Percentiles rank a stretch among this genome's conserved stretches.
Conservation (phyloP, 495 filamentous ascomycete genomes). For the Penicillium bialowiezense region DNA sequence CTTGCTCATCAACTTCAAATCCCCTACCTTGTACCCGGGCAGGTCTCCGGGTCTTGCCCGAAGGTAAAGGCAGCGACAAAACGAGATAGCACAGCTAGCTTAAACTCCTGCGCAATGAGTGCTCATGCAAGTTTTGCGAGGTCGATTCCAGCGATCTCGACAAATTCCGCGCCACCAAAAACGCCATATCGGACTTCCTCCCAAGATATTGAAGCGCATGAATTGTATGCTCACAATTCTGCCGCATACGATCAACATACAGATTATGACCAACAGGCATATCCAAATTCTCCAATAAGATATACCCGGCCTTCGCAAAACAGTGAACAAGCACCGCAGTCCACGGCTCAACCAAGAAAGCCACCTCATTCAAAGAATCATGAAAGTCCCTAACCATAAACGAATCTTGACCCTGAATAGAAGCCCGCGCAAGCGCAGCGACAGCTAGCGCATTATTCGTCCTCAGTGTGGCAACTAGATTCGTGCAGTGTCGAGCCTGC, state of each 20-base stretch:
- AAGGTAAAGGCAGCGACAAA: too few species aligned
- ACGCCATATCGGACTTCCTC: slow-evolving; percentile 46
- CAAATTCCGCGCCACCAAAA: slow-evolving; percentile 13
- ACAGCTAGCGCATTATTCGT: slow-evolving; percentile 31
- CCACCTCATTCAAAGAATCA: slow-evolving; percentile 29
- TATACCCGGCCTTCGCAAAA: slow-evolving; percentile 38
- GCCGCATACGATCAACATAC: slow-evolving; percentile 8
- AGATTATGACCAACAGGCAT: slow-evolving; percentile 1
- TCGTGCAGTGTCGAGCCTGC: slow-evolving; percentile 19
- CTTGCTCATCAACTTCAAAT: too few species aligned
- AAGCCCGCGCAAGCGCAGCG: slow-evolving; percentile 35
- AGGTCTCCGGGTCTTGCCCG: too few species aligned
- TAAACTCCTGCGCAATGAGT: too few species aligned
- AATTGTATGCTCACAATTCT: slow-evolving; percentile 33
- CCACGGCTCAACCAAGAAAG: slow-evolving; percentile 46
- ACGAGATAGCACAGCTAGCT: too few species aligned
- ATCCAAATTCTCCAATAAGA: slow-evolving; percentile 22
- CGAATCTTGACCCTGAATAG: slow-evolving; percentile 15
- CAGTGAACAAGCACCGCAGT: slow-evolving; percentile 42
- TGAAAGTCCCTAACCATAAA: slow-evolving; percentile 16
- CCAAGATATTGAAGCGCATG: slow-evolving; percentile 41
- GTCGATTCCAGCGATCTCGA: slow-evolving; percentile 12
- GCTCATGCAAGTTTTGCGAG: too few species aligned
- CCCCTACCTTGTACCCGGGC: too few species aligned
- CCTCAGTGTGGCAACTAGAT: slow-evolving; percentile 29